Evolutionary conservation across 2,329 filamentous ascomycete species (phyloP).

Genomic region (Microcera coccophila): DNA sequence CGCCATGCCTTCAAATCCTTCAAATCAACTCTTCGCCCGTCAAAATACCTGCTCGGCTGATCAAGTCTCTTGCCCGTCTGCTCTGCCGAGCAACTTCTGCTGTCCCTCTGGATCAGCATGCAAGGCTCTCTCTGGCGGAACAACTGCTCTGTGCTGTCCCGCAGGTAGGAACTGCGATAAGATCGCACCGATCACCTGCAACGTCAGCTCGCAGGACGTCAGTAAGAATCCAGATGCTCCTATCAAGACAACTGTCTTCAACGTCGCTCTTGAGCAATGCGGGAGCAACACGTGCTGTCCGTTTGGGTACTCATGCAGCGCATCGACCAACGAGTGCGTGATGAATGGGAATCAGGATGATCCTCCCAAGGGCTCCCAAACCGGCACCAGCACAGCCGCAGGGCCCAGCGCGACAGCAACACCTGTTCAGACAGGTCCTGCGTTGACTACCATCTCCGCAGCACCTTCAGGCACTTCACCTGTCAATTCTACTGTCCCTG

Average conservation of each 20-base stretch:
- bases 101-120: slow-evolving; percentile 56
- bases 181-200: slow-evolving; percentile 63
- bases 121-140: slow-evolving; percentile 57
- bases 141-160: slow-evolving; percentile 70
- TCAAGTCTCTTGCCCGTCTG: slow-evolving; percentile 51
- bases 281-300: slow-evolving; percentile 60
- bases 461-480: slow-evolving; percentile 15
- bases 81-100: slow-evolving; percentile 63
- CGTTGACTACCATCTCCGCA: slow-evolving; percentile 20
- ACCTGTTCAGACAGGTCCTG: slow-evolving; percentile 19
- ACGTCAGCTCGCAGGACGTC: slow-evolving; percentile 58
- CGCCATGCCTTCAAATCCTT: slow-evolving; percentile 36
- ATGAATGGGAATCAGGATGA: slow-evolving; percentile 48
- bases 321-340: slow-evolving; percentile 44
- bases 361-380: slow-evolving; percentile 31
- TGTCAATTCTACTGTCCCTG: slow-evolving; percentile 10
- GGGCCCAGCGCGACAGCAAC: slow-evolving; percentile 17
- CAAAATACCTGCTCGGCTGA: slow-evolving; percentile 49
- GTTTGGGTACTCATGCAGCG: slow-evolving; percentile 63
- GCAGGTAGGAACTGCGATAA: slow-evolving; percentile 51
- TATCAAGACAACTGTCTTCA: slow-evolving; percentile 64
- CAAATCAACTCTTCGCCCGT: slow-evolving; percentile 40
- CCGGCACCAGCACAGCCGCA: slow-evolving; percentile 21
- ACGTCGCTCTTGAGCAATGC: slow-evolving; percentile 54
- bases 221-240: slow-evolving; percentile 51